Conservation (phyloP, 1,284 basidiomycete genomes). For the Crucibulum parvulum region DNA sequence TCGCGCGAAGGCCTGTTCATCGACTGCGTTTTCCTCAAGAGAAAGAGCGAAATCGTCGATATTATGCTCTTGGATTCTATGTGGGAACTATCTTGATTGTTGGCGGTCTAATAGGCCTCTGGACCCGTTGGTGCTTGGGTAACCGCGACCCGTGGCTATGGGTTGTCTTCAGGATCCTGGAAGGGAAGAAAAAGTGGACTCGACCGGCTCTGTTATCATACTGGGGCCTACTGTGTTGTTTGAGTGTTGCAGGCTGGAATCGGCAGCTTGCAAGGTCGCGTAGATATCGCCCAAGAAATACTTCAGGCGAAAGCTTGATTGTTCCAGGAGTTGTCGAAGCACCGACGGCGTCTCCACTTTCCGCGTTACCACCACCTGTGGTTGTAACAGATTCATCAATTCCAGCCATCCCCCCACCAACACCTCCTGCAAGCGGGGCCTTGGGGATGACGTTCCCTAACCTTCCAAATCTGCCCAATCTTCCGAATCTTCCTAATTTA, state of each 20-base stretch:
- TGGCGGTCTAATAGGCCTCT: conserved; percentile 88
- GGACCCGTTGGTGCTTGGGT: conserved; percentile 90
- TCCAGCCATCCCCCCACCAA: conserved; percentile 2
- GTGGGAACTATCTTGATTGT: conserved; percentile 81
- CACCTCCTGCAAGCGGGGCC: conserved; percentile 21
- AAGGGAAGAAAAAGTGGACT: conserved; percentile 85
- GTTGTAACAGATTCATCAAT: neutral
- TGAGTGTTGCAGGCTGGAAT: conserved; percentile 94
- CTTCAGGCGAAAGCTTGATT: conserved; percentile 42
- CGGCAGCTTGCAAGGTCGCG: conserved; percentile 83
- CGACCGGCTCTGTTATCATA: conserved; percentile 83
- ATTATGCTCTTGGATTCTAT: conserved; percentile 90
- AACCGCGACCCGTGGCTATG: conserved; percentile 92
- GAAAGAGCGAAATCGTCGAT: conserved; percentile 84
- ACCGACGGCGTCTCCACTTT: neutral
- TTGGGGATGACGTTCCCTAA: conserved; percentile 57
- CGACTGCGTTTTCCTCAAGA: conserved; percentile 90
- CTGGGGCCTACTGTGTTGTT: conserved; percentile 82
- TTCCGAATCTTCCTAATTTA: conserved; percentile 37
- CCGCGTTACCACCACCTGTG: conserved; percentile 1
- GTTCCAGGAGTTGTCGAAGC: conserved; percentile 14
- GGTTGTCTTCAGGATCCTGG: conserved; percentile 77
- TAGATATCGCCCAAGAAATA: conserved; percentile 61
- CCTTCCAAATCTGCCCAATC: conserved; percentile 52
- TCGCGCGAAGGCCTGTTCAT: conserved; percentile 91